Evolutionary conservation across 129 eudicot species (phyloP).

Genomic region (Silybum marianum): DNA sequence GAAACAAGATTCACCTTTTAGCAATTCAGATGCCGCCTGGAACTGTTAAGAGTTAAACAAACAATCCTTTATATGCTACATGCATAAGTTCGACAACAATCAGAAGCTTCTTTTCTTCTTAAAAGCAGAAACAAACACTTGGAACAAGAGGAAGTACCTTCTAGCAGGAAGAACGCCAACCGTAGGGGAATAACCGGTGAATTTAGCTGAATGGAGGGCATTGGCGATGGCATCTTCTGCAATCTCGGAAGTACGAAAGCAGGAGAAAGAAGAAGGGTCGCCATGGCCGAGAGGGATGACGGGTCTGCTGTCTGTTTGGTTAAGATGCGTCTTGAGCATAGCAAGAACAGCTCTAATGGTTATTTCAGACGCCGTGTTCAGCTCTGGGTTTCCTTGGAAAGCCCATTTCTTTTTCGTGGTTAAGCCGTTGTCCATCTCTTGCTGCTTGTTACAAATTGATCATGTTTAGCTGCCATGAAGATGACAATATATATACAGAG

Average conservation of each 20-base stretch:
- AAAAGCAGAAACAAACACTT: background rate
- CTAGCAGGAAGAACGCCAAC: conserved; percentile 57
- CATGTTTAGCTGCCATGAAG: background rate
- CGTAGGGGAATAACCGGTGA: conserved; percentile 50
- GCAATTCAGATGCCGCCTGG: too few relatives aligned
- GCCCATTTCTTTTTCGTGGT: conserved; percentile 34
- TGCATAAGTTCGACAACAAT: background rate
- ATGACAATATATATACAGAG: background rate
- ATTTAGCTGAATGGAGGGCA: conserved; percentile 49
- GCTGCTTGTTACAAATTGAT: background rate
- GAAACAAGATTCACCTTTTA: too few relatives aligned
- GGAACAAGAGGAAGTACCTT: conserved; percentile 24
- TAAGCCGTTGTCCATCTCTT: conserved; percentile 36
- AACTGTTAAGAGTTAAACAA: too few relatives aligned
- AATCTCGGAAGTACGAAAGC: conserved; percentile 44
- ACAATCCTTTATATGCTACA: too few relatives aligned
- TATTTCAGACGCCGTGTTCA: conserved; percentile 25
- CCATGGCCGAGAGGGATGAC: conserved; percentile 53
- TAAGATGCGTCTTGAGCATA: conserved; percentile 38
- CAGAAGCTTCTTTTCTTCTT: background rate
- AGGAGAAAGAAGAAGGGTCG: conserved; percentile 65
- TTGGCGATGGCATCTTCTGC: conserved; percentile 57
- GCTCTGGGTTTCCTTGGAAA: conserved; percentile 35
- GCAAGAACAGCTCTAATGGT: conserved; percentile 47
- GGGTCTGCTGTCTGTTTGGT: conserved; percentile 41